These are phyloP conservation scores for Teunomyces barrocoloradensis DNA, from an alignment of 805 yeast genomes.

Conservation along the genomic window DNA sequence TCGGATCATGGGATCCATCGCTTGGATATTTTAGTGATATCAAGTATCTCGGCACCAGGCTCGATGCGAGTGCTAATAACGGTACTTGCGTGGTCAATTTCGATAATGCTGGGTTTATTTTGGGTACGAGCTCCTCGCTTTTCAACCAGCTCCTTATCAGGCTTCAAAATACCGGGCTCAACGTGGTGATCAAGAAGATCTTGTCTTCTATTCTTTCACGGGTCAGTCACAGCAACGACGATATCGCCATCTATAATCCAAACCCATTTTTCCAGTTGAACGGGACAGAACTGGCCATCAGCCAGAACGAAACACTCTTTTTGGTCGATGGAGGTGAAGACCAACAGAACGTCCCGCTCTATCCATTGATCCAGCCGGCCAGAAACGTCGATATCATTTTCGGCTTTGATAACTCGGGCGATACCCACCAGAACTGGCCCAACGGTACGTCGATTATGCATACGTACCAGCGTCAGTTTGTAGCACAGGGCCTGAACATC, in stretches of 20 bases:
- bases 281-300: conserved; percentile 18
- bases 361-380: conserved; percentile 37
- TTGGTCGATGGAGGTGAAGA: conserved; percentile 47
- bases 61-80: conserved; percentile 19
- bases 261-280: conserved; percentile 34
- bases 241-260: conserved; percentile 39
- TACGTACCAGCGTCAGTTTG: conserved; percentile 25
- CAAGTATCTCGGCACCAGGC: conserved; percentile 28
- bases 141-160: conserved; percentile 38
- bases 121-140: conserved; percentile 40
- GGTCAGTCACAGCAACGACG: conserved; percentile 26
- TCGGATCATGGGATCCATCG: conserved; percentile 44
- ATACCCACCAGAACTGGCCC: conserved; percentile 39
- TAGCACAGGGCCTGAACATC: conserved; percentile 22
- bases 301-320: conserved; percentile 28
- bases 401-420: conserved; percentile 43
- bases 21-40: conserved; percentile 28
- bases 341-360: conserved; percentile 39
- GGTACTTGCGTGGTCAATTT: conserved; percentile 26
- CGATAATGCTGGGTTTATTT: conserved; percentile 39
- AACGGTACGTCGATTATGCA: conserved; percentile 39
- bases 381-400: conserved; percentile 40
- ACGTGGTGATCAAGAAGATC: conserved; percentile 24
- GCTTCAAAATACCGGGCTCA: conserved; percentile 35
- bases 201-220: conserved; percentile 22